Percentiles rank a stretch among this genome's conserved stretches.
phyloP scores from a whole-genome alignment of 2,329 filamentous ascomycete genomes.

The Eutypella sp. region DNA sequence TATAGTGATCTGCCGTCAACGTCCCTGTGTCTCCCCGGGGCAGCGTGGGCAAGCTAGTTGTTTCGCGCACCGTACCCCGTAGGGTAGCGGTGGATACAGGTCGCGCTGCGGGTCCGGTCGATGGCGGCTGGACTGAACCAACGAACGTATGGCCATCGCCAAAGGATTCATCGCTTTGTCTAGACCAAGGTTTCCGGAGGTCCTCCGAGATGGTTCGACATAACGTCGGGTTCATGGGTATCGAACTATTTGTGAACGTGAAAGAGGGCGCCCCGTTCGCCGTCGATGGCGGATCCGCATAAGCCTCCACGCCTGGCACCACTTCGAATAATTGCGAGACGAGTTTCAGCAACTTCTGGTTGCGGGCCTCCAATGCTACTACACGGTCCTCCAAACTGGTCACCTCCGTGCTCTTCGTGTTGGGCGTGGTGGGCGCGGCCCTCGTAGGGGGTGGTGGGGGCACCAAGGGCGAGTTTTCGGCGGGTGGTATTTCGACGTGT shows the following conservation, averaged over 20 bases:
- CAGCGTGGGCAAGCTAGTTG: slow-evolving; percentile 39
- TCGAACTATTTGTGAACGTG: slow-evolving; percentile 20
- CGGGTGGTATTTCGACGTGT: slow-evolving; percentile 25
- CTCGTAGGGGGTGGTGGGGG: slow-evolving; percentile 50
- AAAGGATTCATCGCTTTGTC: slow-evolving; percentile 36
- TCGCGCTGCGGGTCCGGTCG: slow-evolving; percentile 23
- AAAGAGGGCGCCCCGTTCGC: slow-evolving; percentile 16
- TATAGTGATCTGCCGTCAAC: slow-evolving; percentile 43
- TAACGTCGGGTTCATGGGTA: slow-evolving; percentile 26
- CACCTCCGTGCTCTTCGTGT: slow-evolving; percentile 54
- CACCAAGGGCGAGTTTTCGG: slow-evolving; percentile 29
- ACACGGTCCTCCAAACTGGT: slow-evolving; percentile 51
- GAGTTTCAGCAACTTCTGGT: slow-evolving; percentile 49
- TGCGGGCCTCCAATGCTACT: slow-evolving; percentile 44
- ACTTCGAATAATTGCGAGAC: slow-evolving; percentile 46
- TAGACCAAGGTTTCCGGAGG: slow-evolving; percentile 20
- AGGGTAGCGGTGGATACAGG: slow-evolving; percentile 44
- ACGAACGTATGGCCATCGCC: slow-evolving; percentile 42
- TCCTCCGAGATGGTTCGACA: slow-evolving; percentile 23
- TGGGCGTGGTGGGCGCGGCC: no score
- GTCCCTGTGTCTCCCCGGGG: slow-evolving; percentile 26
- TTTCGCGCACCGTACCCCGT: slow-evolving; percentile 43
- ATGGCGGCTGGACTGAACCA: slow-evolving; percentile 33
- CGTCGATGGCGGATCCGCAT: slow-evolving; percentile 21
- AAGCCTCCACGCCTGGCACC: slow-evolving; percentile 35